phyloP scores from a whole-genome alignment of 106 monocot genomes.

The Amphibolis antarctica region DNA sequence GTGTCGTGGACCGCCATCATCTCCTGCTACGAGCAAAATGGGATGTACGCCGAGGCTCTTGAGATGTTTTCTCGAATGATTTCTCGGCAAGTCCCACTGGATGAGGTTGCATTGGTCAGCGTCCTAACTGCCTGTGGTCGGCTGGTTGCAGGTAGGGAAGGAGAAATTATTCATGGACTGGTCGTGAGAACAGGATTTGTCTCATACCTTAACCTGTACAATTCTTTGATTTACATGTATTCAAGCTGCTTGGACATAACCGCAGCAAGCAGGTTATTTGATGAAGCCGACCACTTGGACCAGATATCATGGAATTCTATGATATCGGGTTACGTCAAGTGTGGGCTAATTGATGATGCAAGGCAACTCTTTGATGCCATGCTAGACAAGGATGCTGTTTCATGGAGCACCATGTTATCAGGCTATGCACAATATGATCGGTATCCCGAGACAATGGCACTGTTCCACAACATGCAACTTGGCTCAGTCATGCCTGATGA shows the following conservation, averaged over 20 bases:
- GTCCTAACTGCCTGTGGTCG: constrained; percentile 51
- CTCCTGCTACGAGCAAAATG: constrained; percentile 68
- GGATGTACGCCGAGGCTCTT: constrained; percentile 46
- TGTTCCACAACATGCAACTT: constrained; percentile 66
- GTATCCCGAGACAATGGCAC: constrained; percentile 41
- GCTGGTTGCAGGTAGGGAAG: constrained; percentile 19
- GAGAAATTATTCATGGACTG: constrained; percentile 46
- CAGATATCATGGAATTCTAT: constrained; percentile 91
- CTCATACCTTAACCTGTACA: constrained; percentile 48
- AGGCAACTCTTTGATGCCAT: constrained; percentile 36
- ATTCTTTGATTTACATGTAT: constrained; percentile 81
- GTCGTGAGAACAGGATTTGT: constrained; percentile 39
- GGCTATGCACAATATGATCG: constrained; percentile 50
- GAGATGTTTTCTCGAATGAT: constrained; percentile 44
- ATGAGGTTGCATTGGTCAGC: constrained; percentile 62
- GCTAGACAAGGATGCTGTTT: constrained; percentile 62
- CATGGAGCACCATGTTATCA: constrained; percentile 80
- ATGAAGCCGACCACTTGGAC: constrained; percentile 32
- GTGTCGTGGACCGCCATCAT: constrained; percentile 83
- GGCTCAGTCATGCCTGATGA: constrained; percentile 53
- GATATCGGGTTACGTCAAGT: constrained; percentile 60
- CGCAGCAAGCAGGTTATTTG: constrained; percentile 41
- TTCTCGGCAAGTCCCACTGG: constrained; percentile 22
- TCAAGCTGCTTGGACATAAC: constrained; percentile 29
- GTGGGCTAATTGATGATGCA: constrained; percentile 38